Percentiles rank a stretch among this genome's conserved stretches.
These are phyloP conservation scores for Silybum marianum DNA, from an alignment of 129 eudicot genomes.

Conservation along the genomic window DNA sequence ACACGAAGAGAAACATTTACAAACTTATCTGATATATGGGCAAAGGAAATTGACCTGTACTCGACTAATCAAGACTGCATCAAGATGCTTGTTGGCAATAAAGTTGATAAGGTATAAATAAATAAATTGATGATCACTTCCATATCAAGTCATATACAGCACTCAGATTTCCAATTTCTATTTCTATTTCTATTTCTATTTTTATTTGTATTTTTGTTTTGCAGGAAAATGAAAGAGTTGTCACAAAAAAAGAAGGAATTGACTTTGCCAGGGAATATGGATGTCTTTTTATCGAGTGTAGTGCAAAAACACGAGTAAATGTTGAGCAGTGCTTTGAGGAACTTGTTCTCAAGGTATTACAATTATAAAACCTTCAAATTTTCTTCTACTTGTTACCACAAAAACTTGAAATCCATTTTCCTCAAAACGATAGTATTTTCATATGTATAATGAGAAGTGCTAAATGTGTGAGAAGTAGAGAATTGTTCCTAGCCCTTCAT, in stretches of 20 bases:
- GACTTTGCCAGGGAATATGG: conserved; percentile 95
- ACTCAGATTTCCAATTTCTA: no score
- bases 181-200: no score
- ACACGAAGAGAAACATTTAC: conserved; percentile 91
- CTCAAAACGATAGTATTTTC: no score
- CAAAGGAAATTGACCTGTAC: conserved; percentile 81
- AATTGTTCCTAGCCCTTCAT: no score
- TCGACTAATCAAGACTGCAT: conserved; percentile 95
- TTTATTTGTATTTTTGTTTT: background rate
- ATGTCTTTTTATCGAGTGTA: conserved; percentile 87
- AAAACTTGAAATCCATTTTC: background rate
- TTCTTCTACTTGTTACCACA: conserved; percentile 4
- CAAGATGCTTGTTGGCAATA: conserved; percentile 98
- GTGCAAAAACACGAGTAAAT: conserved; percentile 89
- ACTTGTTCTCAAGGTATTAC: conserved; percentile 79
- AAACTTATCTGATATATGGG: conserved; percentile 87
- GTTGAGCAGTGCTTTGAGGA: conserved; percentile 97
- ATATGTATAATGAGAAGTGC: no score
- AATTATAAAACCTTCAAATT: background rate
- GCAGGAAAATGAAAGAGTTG: conserved; percentile 87
- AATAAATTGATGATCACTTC: background rate
- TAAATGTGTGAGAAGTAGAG: no score
- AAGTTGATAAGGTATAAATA: conserved; percentile 83
- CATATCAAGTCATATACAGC: background rate
- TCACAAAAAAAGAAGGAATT: conserved; percentile 83